phyloP scores from a whole-genome alignment of 2,329 filamentous ascomycete genomes.

The Fusarium caatingaense region DNA sequence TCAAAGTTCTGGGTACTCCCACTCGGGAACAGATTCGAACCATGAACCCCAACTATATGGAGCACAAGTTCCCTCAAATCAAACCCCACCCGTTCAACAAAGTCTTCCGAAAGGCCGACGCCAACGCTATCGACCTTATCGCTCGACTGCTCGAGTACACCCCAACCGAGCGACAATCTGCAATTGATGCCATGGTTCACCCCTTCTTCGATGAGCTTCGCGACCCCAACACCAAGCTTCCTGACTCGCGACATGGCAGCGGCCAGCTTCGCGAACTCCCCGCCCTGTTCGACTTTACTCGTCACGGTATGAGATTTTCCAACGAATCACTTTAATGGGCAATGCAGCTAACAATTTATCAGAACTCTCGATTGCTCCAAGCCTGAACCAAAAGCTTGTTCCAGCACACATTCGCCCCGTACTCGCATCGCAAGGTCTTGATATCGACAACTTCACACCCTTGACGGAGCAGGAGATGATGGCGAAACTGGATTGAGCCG shows the following conservation, averaged over 20 bases:
- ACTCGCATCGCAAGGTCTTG: conserved; percentile 81
- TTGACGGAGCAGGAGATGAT: conserved; percentile 97
- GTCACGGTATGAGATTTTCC: conserved; percentile 76
- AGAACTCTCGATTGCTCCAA: conserved; percentile 97
- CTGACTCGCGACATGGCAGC: conserved; percentile 91
- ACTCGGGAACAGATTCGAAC: conserved; percentile 98
- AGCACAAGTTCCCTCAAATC: conserved; percentile 99
- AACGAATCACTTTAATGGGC: background rate
- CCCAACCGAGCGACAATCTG: conserved; percentile 91
- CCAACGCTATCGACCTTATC: conserved; percentile 93
- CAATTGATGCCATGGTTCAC: conserved; percentile 96
- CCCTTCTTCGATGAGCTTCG: conserved; percentile 98
- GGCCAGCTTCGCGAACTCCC: conserved; percentile 85
- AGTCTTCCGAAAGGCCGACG: conserved; percentile 96
- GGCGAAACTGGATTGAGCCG: conserved; percentile 89
- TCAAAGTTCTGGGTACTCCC: conserved; percentile 97
- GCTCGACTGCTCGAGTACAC: conserved; percentile 96
- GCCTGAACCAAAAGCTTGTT: conserved; percentile 88
- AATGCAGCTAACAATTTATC: conserved; percentile 30
- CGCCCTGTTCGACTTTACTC: conserved; percentile 90
- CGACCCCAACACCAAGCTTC: conserved; percentile 89
- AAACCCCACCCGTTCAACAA: conserved; percentile 99
- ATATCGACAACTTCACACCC: conserved; percentile 93
- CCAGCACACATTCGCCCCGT: conserved; percentile 82
- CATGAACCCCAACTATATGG: conserved; percentile 99